phyloP scores from a whole-genome alignment of 768 basidiomycete genomes.

The Kwoniella mangroviensis region DNA sequence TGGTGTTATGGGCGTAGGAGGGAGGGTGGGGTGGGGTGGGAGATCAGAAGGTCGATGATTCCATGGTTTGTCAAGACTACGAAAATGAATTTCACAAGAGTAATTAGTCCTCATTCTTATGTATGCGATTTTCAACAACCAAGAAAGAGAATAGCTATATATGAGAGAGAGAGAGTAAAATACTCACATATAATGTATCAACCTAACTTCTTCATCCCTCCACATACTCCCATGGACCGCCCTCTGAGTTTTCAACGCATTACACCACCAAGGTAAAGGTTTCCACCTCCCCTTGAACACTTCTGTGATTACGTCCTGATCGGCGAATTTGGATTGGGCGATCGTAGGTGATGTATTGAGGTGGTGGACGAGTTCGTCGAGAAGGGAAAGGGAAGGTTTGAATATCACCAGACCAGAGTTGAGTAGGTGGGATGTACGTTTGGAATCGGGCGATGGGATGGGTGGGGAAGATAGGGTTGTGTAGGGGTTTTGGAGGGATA shows the following conservation, averaged over 20 bases:
- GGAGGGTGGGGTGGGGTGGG: slow-evolving; percentile 4
- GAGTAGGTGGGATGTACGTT: slow-evolving; percentile 77
- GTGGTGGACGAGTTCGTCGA: slow-evolving; percentile 65
- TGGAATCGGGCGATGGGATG: slow-evolving; percentile 59
- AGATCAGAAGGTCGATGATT: slow-evolving; percentile 32
- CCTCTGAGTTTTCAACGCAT: slow-evolving; percentile 86
- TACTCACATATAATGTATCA: slow-evolving; percentile 60
- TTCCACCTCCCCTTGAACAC: slow-evolving; percentile 68
- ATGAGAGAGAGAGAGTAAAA: background rate
- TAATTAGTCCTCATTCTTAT: no score
- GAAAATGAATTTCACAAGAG: no score
- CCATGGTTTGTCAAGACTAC: slow-evolving; percentile 58
- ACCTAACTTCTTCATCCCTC: slow-evolving; percentile 82
- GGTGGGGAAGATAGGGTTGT: slow-evolving; percentile 62
- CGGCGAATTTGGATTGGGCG: slow-evolving; percentile 72
- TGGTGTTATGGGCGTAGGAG: slow-evolving; percentile 13
- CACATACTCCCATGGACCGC: slow-evolving; percentile 71
- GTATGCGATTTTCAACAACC: no score
- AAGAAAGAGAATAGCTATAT: no score
- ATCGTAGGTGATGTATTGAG: slow-evolving; percentile 67
- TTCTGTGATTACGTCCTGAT: slow-evolving; percentile 86
- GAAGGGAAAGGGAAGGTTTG: slow-evolving; percentile 69
- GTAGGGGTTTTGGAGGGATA: slow-evolving; percentile 62
- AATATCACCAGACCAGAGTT: slow-evolving; percentile 89
- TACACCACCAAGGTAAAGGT: slow-evolving; percentile 59